These are phyloP conservation scores for Purshia tridentata DNA, from an alignment of 306 rosid species.

Conservation along the genomic window DNA sequence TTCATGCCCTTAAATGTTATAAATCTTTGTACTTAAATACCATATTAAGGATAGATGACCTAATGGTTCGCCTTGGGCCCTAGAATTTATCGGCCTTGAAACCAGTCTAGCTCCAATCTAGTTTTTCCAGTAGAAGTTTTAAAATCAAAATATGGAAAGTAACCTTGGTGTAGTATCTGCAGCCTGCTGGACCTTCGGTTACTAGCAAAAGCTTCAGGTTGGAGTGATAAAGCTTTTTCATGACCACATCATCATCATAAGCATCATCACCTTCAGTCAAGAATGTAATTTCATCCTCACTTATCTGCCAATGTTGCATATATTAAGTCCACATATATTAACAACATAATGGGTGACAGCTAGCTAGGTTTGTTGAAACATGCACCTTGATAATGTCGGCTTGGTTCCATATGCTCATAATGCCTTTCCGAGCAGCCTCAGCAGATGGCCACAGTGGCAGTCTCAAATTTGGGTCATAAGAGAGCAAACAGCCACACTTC, in stretches of 20 bases:
- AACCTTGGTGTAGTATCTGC: slow-evolving; percentile 71
- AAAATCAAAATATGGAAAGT: slow-evolving; percentile 6
- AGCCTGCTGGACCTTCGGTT: slow-evolving; percentile 55
- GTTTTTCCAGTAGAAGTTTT: background rate
- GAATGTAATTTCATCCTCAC: slow-evolving; percentile 49
- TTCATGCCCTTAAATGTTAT: too few relatives aligned
- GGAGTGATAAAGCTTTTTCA: slow-evolving; percentile 48
- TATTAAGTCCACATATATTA: background rate
- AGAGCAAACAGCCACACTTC: slow-evolving; percentile 61
- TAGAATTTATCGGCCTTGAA: too few relatives aligned
- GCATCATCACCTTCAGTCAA: slow-evolving; percentile 58
- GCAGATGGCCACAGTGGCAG: slow-evolving; percentile 78
- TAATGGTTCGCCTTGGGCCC: too few relatives aligned
- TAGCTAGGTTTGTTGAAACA: background rate
- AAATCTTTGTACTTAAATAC: too few relatives aligned
- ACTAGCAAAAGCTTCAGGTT: slow-evolving; percentile 64
- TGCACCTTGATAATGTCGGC: slow-evolving; percentile 76
- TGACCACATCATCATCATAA: slow-evolving; percentile 51
- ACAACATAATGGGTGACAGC: background rate
- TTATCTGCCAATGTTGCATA: slow-evolving; percentile 42
- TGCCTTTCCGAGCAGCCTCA: slow-evolving; percentile 62
- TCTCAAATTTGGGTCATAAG: slow-evolving; percentile 86
- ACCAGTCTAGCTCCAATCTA: too few relatives aligned
- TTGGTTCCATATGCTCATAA: slow-evolving; percentile 73
- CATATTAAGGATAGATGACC: too few relatives aligned